A percentile compares a stretch with the other conserved stretches of the same genome.
Evolutionary conservation across 169 alveolate species (phyloP).

Genomic region (Plasmodium coatneyi): DNA sequence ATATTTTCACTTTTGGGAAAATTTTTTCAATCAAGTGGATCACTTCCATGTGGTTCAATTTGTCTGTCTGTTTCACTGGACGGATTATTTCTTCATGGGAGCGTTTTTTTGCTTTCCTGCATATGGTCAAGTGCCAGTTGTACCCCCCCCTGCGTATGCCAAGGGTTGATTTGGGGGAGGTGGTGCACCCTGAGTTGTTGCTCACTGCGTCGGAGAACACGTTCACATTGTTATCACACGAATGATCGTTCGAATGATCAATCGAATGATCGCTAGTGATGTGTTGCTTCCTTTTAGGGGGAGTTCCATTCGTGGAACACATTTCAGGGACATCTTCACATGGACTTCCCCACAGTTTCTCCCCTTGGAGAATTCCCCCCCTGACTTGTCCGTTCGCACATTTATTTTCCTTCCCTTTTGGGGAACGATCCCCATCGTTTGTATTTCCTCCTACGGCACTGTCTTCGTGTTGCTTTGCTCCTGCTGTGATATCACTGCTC

Average conservation of each 20-base stretch:
- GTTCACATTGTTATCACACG: background rate
- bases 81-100: background rate
- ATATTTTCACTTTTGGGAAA: slow-evolving; percentile 7
- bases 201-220: slow-evolving; percentile 31
- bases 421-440: background rate
- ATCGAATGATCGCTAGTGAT: background rate
- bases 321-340: background rate
- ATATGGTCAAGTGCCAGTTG: slow-evolving; percentile 55
- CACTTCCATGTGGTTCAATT: slow-evolving; percentile 5
- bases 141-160: background rate
- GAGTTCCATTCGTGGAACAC: background rate
- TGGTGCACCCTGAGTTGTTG: slow-evolving; percentile 7
- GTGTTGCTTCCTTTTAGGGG: background rate
- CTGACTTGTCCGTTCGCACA: background rate
- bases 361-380: background rate
- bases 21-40: slow-evolving; percentile 21
- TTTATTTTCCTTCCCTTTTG: background rate
- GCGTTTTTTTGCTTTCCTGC: background rate
- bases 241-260: background rate
- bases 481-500: background rate
- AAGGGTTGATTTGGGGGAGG: background rate
- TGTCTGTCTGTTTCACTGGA: background rate
- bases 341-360: background rate
- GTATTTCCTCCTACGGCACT: background rate
- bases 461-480: background rate